phyloP scores from a whole-genome alignment of 1,284 basidiomycete genomes.

The Apiotrichum mycotoxinovorans region DNA sequence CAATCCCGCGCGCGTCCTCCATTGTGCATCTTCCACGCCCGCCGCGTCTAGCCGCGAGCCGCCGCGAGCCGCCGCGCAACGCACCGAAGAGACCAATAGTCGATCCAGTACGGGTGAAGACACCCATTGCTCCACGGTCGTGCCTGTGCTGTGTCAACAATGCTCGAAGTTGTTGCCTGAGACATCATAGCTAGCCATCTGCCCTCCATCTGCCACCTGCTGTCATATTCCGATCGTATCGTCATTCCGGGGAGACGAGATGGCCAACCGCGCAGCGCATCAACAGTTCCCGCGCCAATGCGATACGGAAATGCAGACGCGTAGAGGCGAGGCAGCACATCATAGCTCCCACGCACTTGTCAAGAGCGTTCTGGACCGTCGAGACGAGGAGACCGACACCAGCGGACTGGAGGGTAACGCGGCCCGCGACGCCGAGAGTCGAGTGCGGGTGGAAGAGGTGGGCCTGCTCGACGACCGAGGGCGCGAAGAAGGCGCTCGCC shows the following conservation, averaged over 20 bases:
- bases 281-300: background rate
- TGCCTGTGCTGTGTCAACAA: conserved; percentile 52
- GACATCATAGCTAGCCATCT: too few species aligned
- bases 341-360: conserved; percentile 46
- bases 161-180: too few species aligned
- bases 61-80: conserved; percentile 27
- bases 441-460: conserved; percentile 40
- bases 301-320: too few species aligned
- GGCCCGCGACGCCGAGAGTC: conserved; percentile 53
- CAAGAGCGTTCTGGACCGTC: conserved; percentile 78
- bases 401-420: conserved; percentile 64
- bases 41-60: too few species aligned
- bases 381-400: conserved; percentile 73
- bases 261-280: too few species aligned
- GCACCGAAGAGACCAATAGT: conserved; percentile 78
- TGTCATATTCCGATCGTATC: too few species aligned
- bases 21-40: too few species aligned
- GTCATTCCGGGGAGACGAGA: too few species aligned
- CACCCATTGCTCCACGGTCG: conserved; percentile 78
- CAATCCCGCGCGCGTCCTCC: too few species aligned
- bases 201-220: too few species aligned
- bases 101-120: conserved; percentile 71
- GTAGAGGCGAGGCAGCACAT: background rate
- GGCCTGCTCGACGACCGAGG: conserved; percentile 34
- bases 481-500: conserved; percentile 32